Conservation (phyloP, 371 early-diverging fungal genomes). For the Fennellomyces sp. region DNA sequence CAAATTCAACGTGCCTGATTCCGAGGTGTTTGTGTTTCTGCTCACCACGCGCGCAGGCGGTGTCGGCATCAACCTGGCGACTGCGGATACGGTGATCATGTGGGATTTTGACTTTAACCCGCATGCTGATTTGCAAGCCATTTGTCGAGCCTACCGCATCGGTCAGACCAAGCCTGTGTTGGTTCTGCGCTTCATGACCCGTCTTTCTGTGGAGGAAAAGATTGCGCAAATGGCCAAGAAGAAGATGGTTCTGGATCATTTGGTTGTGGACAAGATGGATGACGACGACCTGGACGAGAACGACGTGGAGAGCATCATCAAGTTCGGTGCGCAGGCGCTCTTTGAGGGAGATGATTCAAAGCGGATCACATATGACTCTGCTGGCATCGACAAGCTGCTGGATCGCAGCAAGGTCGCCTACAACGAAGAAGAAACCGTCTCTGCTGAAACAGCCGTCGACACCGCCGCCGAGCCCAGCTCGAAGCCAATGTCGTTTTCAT, state of each 20-base stretch:
- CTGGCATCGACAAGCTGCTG: constrained; percentile 65
- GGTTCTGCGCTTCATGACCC: constrained; percentile 85
- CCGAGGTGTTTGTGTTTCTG: constrained; percentile 80
- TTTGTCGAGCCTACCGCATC: constrained; percentile 93
- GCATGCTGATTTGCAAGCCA: constrained; percentile 89
- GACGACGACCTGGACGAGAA: constrained; percentile 58
- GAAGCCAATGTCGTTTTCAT: constrained; percentile 37
- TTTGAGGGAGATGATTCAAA: constrained; percentile 70
- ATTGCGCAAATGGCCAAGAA: constrained; percentile 84
- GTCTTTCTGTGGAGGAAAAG: constrained; percentile 69
- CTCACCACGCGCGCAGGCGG: constrained; percentile 93
- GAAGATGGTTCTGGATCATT: constrained; percentile 86
- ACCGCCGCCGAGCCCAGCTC: neutral
- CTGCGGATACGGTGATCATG: constrained; percentile 94
- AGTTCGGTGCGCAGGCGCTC: constrained; percentile 79
- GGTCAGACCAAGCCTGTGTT: constrained; percentile 92
- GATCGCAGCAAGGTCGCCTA: constrained; percentile 52
- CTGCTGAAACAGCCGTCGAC: constrained; percentile 8
- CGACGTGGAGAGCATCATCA: constrained; percentile 75
- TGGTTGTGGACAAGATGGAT: constrained; percentile 83
- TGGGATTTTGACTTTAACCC: constrained; percentile 97
- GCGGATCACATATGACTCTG: constrained; percentile 60
- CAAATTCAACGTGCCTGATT: constrained; percentile 77
- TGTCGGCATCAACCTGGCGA: constrained; percentile 92
- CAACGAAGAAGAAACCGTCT: constrained; percentile 22